Percentiles rank a stretch among this genome's conserved stretches.
phyloP scores from a whole-genome alignment of 2,329 filamentous ascomycete species.

The Venturia oleaginea region DNA sequence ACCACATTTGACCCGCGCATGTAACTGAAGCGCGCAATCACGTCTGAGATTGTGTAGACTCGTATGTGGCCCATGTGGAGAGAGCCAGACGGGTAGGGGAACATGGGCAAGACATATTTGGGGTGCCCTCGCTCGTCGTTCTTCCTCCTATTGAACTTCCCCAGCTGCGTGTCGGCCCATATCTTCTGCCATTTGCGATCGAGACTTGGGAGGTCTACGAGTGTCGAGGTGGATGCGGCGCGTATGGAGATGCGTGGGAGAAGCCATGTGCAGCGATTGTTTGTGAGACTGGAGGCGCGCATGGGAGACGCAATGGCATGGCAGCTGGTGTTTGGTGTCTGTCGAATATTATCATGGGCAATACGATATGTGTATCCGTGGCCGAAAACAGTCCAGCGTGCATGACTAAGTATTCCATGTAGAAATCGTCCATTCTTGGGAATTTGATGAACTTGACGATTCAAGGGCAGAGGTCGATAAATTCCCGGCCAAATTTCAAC shows the following conservation, averaged over 20 bases:
- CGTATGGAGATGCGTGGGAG: background rate
- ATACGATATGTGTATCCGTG: background rate
- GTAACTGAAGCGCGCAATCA: conserved; percentile 56
- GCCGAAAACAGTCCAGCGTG: background rate
- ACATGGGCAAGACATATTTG: conserved; percentile 78
- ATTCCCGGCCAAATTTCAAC: background rate
- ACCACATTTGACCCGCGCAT: conserved; percentile 68
- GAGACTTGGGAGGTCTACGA: conserved; percentile 36
- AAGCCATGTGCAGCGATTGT: conserved; percentile 3
- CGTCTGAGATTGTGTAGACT: conserved; percentile 85
- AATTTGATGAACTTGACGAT: background rate
- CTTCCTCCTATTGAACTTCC: conserved; percentile 13
- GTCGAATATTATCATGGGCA: background rate
- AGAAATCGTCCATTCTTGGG: background rate
- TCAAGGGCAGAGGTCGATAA: background rate
- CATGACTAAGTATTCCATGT: background rate
- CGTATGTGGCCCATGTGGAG: conserved; percentile 81
- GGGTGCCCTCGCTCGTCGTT: conserved; percentile 12
- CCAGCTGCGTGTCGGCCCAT: conserved; percentile 29
- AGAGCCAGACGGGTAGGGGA: conserved; percentile 81
- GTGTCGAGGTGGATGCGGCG: background rate
- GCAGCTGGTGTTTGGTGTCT: background rate
- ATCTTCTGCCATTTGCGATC: conserved; percentile 47
- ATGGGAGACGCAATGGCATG: conserved; percentile 5
- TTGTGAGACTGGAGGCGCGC: background rate